Evolutionary conservation across 768 basidiomycete genomes (phyloP), one percentile per base, ranked within the genome.

Genomic region (Chalciporus sphaerocephalus): DNA sequence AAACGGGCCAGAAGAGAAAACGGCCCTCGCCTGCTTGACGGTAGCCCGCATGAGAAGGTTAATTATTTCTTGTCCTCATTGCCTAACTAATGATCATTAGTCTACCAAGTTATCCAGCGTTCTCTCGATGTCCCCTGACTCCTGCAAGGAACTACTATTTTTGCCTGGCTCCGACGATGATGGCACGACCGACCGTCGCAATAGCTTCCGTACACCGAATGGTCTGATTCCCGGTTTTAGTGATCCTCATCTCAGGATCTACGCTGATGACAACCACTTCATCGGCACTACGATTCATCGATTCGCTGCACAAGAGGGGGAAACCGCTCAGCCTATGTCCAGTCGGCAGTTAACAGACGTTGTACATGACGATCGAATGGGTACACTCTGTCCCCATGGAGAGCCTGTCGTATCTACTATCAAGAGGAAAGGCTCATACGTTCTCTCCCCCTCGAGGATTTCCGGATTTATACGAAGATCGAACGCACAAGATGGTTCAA

Each of bases 241-340:
- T 18, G 57, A 60, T 22, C 69, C 70, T 43, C 53, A 61, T 27
- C 48, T 71, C 24, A 68, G 59, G 17, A 58, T 59, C 23, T 52
- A 60, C 42, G 64, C 64, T 40, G 61, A 71, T 41, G 48, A 65
- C 37, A 28, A 57, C n/a, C 9, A 57, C 34, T 52, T 42, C 30
- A 45, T 27, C 7, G 49, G 48, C 18, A 51, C 40, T 30, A 3
- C 34, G 37, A 22, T 40, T 42, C 37, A 34, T 44, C 34, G 27
- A 33, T 15, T 20, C 21, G 38, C 44, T n/a, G 24, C 28, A 24
- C 46, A 39, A 16, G 34, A 45, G 15, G 12, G 45, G 39, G 38
- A 45, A n/a, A 3, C n/a, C 23, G 23, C 32, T 10, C 56, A 35
- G 30, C 20, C 38, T 23, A 9, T 49, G 25, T 47, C 47, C 17